A percentile compares a stretch with the other conserved stretches of the same genome.
Conservation (phyloP, 2,329 filamentous ascomycete species). For the Juglanconis juglandina region DNA sequence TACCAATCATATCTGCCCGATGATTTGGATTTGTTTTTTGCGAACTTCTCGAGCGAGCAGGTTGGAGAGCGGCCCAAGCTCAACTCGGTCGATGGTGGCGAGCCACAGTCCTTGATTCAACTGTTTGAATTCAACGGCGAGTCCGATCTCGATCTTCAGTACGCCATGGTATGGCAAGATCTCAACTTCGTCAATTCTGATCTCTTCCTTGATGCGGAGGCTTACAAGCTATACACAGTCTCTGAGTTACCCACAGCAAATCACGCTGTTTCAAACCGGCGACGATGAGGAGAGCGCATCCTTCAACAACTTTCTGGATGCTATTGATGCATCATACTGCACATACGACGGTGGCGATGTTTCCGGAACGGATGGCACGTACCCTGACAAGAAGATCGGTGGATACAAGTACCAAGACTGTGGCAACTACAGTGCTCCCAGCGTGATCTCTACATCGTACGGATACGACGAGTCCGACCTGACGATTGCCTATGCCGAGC, state of each 20-base stretch:
- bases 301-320: conserved; percentile 43
- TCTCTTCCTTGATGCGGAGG: background rate
- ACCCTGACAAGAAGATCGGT: conserved; percentile 38
- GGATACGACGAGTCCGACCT: conserved; percentile 44
- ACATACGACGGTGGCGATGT: conserved; percentile 31
- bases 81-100: conserved; percentile 14
- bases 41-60: conserved; percentile 11
- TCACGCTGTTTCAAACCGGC: conserved; percentile 21
- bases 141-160: conserved; percentile 15
- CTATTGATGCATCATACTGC: conserved; percentile 46
- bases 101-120: conserved; percentile 10
- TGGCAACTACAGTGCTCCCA: conserved; percentile 37
- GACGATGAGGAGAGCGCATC: conserved; percentile 19
- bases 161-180: conserved; percentile 4
- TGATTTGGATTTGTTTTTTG: conserved; percentile 16
- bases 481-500: conserved; percentile 41
- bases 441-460: conserved; percentile 45
- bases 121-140: conserved; percentile 14
- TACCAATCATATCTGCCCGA: conserved; percentile 13
- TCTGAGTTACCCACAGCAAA: conserved; percentile 19
- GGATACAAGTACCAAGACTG: conserved; percentile 39
- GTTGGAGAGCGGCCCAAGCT: conserved; percentile 10
- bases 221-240: background rate
- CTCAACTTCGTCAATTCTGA: background rate
- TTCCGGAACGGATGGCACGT: conserved; percentile 38